phyloP scores from a whole-genome alignment of 768 basidiomycete genomes.

The Roridomyces roridus region DNA sequence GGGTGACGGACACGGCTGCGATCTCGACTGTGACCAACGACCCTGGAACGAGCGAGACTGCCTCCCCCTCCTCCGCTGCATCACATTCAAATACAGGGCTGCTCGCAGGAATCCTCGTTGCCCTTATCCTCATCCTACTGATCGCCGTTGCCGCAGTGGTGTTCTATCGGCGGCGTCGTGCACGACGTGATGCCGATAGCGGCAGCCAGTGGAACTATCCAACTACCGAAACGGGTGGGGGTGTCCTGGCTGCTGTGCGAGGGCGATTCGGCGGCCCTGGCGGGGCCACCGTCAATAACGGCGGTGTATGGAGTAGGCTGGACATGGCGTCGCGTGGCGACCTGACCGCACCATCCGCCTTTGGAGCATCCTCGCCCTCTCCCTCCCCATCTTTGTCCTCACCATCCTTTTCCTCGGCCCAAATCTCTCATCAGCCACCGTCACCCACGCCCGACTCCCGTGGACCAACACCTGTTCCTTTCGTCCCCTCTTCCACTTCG shows the following conservation, averaged over 20 bases:
- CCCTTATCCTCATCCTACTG: not conserved
- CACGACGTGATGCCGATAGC: not conserved
- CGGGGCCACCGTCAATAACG: not conserved
- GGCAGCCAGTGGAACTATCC: not conserved
- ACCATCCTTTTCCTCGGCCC: not conserved
- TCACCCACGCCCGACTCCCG: not conserved
- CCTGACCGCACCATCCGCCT: not conserved
- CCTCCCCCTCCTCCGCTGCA: too few species aligned
- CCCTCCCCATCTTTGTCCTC: not conserved
- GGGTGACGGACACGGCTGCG: too few species aligned
- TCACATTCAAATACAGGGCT: too few species aligned
- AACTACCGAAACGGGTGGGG: not conserved
- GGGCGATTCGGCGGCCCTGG: not conserved
- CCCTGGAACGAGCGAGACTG: too few species aligned
- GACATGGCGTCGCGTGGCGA: slow-evolving; percentile 22
- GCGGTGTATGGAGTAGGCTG: slow-evolving; percentile 23
- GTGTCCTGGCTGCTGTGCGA: not conserved
- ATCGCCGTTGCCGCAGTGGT: not conserved
- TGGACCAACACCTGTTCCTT: not conserved
- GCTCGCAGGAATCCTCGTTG: too few species aligned
- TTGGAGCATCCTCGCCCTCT: not conserved
- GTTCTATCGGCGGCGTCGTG: not conserved
- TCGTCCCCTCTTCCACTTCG: too few species aligned
- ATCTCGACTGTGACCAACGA: too few species aligned
- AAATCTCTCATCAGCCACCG: not conserved